Conservation (phyloP, 352 stramenopile species). For the Blastocystis sp. region DNA sequence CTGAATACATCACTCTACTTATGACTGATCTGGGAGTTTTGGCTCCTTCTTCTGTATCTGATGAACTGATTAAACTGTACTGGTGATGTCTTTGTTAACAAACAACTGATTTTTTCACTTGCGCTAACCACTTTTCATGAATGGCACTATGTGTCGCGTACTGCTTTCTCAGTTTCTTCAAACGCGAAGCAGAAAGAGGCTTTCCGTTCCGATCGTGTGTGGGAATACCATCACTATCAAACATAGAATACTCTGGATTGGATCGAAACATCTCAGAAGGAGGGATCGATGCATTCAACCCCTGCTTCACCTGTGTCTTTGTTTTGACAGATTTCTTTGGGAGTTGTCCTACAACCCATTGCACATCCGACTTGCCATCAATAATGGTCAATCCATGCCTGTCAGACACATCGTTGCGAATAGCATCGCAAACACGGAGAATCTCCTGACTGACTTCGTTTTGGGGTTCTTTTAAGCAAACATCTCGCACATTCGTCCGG, state of each 20-base stretch:
- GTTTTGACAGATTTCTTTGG: background rate
- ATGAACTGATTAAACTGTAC: conserved; percentile 49
- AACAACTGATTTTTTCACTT: background rate
- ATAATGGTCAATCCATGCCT: background rate
- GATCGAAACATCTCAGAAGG: conserved; percentile 1
- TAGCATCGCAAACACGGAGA: background rate
- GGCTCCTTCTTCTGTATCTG: conserved; percentile 11
- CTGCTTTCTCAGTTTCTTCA: conserved; percentile 95
- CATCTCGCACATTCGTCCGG: background rate
- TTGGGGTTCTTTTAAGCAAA: background rate
- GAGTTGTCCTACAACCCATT: background rate
- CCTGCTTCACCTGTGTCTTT: background rate
- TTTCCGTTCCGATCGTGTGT: conserved; percentile 65
- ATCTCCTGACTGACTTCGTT: background rate
- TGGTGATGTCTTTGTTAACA: conserved; percentile 47
- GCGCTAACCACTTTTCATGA: conserved; percentile 40
- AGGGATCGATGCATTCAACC: background rate
- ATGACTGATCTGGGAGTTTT: conserved; percentile 52
- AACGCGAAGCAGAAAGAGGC: conserved; percentile 75
- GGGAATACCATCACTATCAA: conserved; percentile 67
- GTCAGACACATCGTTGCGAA: background rate
- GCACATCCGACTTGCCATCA: background rate
- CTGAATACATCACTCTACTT: conserved; percentile 39
- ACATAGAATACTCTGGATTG: conserved; percentile 71
- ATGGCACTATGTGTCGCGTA: conserved; percentile 87